phyloP scores from a whole-genome alignment of 2,329 filamentous ascomycete species.

The Fusarium anthophilum region DNA sequence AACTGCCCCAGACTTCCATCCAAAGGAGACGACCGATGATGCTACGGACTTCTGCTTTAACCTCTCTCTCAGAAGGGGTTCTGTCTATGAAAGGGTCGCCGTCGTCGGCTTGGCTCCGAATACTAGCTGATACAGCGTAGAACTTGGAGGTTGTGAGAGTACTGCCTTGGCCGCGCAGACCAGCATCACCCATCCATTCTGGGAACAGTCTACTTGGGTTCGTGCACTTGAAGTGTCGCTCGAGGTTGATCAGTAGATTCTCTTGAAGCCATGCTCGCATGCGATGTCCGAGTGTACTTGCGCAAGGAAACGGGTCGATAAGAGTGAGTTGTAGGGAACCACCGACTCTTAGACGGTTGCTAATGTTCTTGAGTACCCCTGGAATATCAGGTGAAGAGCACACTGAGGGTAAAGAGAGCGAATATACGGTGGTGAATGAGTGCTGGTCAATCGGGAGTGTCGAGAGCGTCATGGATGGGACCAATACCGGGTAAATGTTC shows the following conservation, averaged over 20 bases:
- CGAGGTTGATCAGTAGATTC: slow-evolving; percentile 67
- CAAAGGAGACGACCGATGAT: slow-evolving; percentile 66
- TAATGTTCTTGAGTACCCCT: slow-evolving; percentile 63
- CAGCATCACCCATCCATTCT: slow-evolving; percentile 65
- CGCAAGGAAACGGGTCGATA: slow-evolving; percentile 69
- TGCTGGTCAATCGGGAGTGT: slow-evolving; percentile 52
- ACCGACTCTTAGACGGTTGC: slow-evolving; percentile 62
- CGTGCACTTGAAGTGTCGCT: slow-evolving; percentile 66
- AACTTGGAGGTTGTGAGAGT: slow-evolving; percentile 60
- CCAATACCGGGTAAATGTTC: slow-evolving; percentile 53
- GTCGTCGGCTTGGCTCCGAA: slow-evolving; percentile 31
- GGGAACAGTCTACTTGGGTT: slow-evolving; percentile 68
- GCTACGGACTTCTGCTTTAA: slow-evolving; percentile 60
- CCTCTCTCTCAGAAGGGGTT: slow-evolving; percentile 41
- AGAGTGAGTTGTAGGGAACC: slow-evolving; percentile 68
- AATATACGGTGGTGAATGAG: slow-evolving; percentile 60
- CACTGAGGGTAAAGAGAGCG: slow-evolving; percentile 64
- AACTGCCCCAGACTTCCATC: slow-evolving; percentile 68
- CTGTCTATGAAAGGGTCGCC: slow-evolving; percentile 38
- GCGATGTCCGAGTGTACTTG: slow-evolving; percentile 64
- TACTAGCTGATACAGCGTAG: slow-evolving; percentile 53
- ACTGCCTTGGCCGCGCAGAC: slow-evolving; percentile 59
- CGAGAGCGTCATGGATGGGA: slow-evolving; percentile 50
- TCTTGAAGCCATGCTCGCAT: slow-evolving; percentile 70
- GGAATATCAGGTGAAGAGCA: slow-evolving; percentile 67